Conservation (phyloP, 371 early-diverging fungal genomes). For the Mucor sp. region DNA sequence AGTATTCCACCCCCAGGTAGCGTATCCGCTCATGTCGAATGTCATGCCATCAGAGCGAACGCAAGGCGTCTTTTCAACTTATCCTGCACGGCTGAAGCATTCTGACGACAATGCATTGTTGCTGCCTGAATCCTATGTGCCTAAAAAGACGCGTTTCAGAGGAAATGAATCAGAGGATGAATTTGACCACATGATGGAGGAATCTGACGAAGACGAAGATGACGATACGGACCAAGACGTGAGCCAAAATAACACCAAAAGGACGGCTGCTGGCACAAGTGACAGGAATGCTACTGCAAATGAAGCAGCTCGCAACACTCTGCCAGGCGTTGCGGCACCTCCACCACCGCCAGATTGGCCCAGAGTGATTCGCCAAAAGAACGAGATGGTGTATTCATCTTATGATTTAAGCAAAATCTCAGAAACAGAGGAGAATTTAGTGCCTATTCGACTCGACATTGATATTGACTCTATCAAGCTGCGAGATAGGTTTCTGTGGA, state of each 20-base stretch:
- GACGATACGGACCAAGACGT: constrained; percentile 1
- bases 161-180: constrained; percentile 36
- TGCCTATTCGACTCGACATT: constrained; percentile 82
- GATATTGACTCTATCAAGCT: constrained; percentile 79
- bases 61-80: constrained; percentile 49
- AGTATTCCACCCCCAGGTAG: constrained; percentile 16
- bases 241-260: too few species aligned
- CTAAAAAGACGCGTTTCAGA: constrained; percentile 35
- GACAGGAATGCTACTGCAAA: background rate
- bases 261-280: background rate
- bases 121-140: constrained; percentile 43
- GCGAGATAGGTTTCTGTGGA: constrained; percentile 84
- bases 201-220: constrained; percentile 16
- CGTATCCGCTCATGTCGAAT: constrained; percentile 27
- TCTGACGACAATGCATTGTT: constrained; percentile 50
- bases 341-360: constrained; percentile 8
- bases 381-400: constrained; percentile 24
- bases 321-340: background rate
- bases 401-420: constrained; percentile 55
- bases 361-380: constrained; percentile 38
- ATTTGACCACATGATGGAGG: constrained; percentile 37
- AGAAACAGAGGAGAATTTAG: constrained; percentile 62
- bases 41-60: constrained; percentile 19
- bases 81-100: constrained; percentile 44
- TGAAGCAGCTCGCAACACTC: background rate